Evolutionary conservation across 73 alveolate genomes (phyloP), one percentile per base, ranked within the genome.

Genomic region (Paramecium octaurelia): DNA sequence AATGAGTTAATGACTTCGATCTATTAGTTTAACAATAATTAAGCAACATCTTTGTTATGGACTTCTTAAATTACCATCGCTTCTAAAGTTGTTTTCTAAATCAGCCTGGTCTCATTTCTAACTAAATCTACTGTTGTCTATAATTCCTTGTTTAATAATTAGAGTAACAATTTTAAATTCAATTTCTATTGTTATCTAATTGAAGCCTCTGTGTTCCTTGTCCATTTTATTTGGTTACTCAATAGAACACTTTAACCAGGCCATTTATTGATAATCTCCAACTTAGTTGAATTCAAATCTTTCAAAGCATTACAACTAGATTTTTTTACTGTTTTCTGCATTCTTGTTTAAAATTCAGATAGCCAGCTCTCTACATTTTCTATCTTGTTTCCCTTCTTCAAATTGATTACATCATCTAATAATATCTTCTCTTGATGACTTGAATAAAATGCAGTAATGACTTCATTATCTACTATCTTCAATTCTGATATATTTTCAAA

Each of bases 321-420:
- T 93, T 95, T 92, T 75, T 95, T 95, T 85, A 97, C 94, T 57
- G 99, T 94, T 46, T 93, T 93, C 73, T 93, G 95, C 99, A 98
- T 97, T 88, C 95, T 92, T 83, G 86, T 95, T 87, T 98, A 98
- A 48, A 96, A 95, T 92, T 96, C 97, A 58, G 97, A 97, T 86
- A 98, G 83, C 99, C 99, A 98, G 20, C 96, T 96, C 92, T 98
- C 99, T 10, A 98, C 99, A 90, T 97, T 98, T 31, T 99, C 99
- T 76, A 97, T 97, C 42, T 97, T 96, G 14, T 95, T 97, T 46
- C 98, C 99, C 64, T 97, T 97, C 16, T 95, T 96, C 20, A 97
- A 98, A 88, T 97, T 97, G 16, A 97, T 64, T 20, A 27, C 64
- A 29, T 73, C 50, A 58, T 88, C 92, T 77, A 97, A 93, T 58